Evolutionary conservation across 345 rosid species (phyloP), one percentile per base, ranked within the genome.

Genomic region (Clausena lansium): DNA sequence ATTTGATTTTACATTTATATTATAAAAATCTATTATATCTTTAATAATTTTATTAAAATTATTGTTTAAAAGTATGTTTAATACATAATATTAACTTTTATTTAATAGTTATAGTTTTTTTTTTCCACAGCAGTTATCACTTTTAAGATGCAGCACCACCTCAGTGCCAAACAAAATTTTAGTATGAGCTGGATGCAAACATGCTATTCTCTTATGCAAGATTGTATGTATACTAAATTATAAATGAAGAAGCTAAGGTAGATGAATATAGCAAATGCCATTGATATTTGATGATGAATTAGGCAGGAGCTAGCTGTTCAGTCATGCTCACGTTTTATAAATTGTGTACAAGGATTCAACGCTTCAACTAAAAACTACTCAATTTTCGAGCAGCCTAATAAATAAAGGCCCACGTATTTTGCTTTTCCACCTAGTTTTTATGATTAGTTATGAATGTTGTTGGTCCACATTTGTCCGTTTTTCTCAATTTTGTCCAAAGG

Each of bases 391-490:
- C 61, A 63, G 25, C 38, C 28, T 15, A 17, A 74, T 15, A 17
- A 74, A 20, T 7, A 0, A 4, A 9, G 61, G 70, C 47, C 62
- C 47, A 7, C 78, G 0, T 9, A 13, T 30, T 2, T 75, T 47
- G n/a, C 50, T 32, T 75, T 75, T 41, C n/a, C n/a, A 22, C 62
- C 33, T 33, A 8, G 4, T 22, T 47, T 63, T n/a, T 22, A 75
- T 75, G 71, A 75, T 75, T 63, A 47, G 47, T 45, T 20, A 45
- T 63, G 9, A 41, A 74, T 39, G 60, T 17, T 0, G 20, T 41
- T 58, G 76, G 54, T 41, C 76, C 76, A 73, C 76, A 1, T 59
- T 59, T 45, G 32, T 59, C 65, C 13, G 13, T 20, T 24, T 74
- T 41, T 9, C 19, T 45, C n/a, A 24, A 30, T 30, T 38, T 27